phyloP scores from a whole-genome alignment of 495 filamentous ascomycete genomes.

The Hypoxylon intermedium region DNA sequence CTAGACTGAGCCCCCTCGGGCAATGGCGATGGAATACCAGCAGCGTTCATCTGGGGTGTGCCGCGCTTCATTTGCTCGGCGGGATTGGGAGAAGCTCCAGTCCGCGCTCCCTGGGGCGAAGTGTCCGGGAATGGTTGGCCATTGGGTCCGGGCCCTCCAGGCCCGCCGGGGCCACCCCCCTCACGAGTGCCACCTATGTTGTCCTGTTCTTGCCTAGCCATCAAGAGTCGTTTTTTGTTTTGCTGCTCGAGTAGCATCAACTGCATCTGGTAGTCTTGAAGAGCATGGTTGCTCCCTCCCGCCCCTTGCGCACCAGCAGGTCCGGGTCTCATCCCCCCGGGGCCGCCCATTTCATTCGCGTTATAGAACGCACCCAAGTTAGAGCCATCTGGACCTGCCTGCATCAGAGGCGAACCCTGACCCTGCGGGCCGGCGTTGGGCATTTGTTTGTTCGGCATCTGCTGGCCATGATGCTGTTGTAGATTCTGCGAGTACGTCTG shows the following conservation, averaged over 20 bases:
- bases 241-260: constrained; percentile 98
- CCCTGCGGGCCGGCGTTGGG: constrained; percentile 59
- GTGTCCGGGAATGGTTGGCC: constrained; percentile 67
- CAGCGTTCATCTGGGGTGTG: constrained; percentile 84
- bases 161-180: constrained; percentile 60
- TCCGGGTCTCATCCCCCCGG: constrained; percentile 64
- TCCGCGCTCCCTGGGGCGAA: constrained; percentile 81
- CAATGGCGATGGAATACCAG: constrained; percentile 81
- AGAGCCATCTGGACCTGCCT: constrained; percentile 69
- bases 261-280: constrained; percentile 99
- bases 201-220: constrained; percentile 97
- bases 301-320: constrained; percentile 60
- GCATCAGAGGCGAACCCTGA: constrained; percentile 84
- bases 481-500: constrained; percentile 86
- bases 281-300: constrained; percentile 82
- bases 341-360: constrained; percentile 52
- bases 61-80: constrained; percentile 86
- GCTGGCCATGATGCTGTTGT: constrained; percentile 78
- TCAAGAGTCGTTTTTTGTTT: constrained; percentile 95
- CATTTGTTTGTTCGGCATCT: constrained; percentile 74
- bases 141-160: constrained; percentile 62
- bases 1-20: constrained; percentile 78
- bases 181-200: constrained; percentile 64
- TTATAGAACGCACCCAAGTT: constrained; percentile 73
- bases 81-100: constrained; percentile 87